phyloP scores from a whole-genome alignment of 768 basidiomycete species.

The Agrocybe pediades region DNA sequence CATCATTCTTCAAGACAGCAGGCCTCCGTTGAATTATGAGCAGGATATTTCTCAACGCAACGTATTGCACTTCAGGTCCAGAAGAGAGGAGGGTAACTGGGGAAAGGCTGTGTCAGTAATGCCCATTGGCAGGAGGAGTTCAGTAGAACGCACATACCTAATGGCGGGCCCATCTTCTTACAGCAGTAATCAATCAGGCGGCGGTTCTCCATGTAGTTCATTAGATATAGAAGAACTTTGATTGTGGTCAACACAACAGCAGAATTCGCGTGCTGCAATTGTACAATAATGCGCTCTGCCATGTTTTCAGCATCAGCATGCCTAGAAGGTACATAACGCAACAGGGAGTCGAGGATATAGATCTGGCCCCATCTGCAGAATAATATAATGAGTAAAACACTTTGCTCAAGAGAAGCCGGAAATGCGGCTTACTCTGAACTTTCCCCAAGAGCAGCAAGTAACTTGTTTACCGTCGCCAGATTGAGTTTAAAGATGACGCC shows the following conservation, averaged over 20 bases:
- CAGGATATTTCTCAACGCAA: slow-evolving; percentile 93
- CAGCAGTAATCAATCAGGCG: slow-evolving; percentile 86
- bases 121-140: background rate
- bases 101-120: slow-evolving; percentile 1
- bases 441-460: slow-evolving; percentile 89
- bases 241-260: slow-evolving; percentile 99
- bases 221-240: slow-evolving; percentile 92
- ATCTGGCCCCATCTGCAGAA: slow-evolving; percentile 92
- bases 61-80: slow-evolving; percentile 98
- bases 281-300: slow-evolving; percentile 92
- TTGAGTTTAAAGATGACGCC: slow-evolving; percentile 93
- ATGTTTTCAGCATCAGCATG: slow-evolving; percentile 89
- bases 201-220: slow-evolving; percentile 98
- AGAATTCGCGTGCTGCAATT: slow-evolving; percentile 97
- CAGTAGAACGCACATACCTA: slow-evolving; percentile 55
- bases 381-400: slow-evolving; percentile 11
- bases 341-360: slow-evolving; percentile 92
- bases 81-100: slow-evolving; percentile 94
- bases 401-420: background rate
- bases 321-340: slow-evolving; percentile 91
- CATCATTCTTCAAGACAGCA: slow-evolving; percentile 91
- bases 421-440: slow-evolving; percentile 86
- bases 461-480: slow-evolving; percentile 81
- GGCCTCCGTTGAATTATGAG: slow-evolving; percentile 97
- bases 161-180: slow-evolving; percentile 96